These are phyloP conservation scores for Coemansia umbellata DNA, from an alignment of 192 early-diverging fungal genomes.

Conservation along the genomic window DNA sequence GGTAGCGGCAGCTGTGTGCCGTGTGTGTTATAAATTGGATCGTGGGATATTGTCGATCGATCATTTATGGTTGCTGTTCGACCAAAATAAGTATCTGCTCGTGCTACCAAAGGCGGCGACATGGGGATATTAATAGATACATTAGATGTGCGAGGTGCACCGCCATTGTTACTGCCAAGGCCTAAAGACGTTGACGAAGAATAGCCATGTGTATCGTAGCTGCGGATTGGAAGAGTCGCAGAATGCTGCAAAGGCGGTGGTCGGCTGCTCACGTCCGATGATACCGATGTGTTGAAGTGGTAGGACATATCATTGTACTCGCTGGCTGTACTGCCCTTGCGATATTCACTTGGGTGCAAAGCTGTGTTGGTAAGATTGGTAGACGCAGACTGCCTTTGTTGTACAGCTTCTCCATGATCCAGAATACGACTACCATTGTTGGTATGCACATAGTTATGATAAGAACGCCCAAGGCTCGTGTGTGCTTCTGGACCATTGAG, in stretches of 20 bases:
- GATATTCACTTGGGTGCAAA: constrained; percentile 10
- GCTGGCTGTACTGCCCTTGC: neutral
- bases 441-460: constrained; percentile 2
- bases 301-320: constrained; percentile 9
- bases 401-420: neutral
- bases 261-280: neutral
- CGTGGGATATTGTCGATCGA: neutral
- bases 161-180: neutral
- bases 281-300: constrained; percentile 1
- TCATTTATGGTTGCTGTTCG: constrained; percentile 7
- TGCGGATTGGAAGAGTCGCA: constrained; percentile 16
- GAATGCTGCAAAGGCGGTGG: constrained; percentile 31
- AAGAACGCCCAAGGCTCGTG: neutral
- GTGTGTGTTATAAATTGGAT: neutral
- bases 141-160: constrained; percentile 6
- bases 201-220: neutral
- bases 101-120: constrained; percentile 27
- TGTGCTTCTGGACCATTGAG: constrained; percentile 30
- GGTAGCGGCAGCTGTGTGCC: constrained; percentile 21
- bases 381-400: too few relatives aligned
- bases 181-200: neutral
- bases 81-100: constrained; percentile 25
- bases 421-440: neutral
- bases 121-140: constrained; percentile 48
- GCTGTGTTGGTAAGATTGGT: too few relatives aligned